Evolutionary conservation across 2,329 filamentous ascomycete species (phyloP), one percentile per base, ranked within the genome.

Genomic region (Amylocarpus encephaloides): DNA sequence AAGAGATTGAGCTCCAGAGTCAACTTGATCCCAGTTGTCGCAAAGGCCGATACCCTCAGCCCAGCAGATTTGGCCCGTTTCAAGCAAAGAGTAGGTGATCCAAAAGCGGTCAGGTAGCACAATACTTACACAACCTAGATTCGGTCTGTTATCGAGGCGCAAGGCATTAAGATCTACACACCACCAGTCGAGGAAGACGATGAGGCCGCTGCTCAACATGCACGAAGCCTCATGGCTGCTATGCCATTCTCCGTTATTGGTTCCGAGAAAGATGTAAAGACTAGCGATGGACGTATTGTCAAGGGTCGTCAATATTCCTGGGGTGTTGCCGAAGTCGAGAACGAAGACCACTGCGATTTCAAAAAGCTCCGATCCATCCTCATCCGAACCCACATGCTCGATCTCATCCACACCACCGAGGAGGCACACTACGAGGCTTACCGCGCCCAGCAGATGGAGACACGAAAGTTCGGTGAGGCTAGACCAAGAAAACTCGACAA

Each of bases 271-370:
- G 94, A 98, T 65, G 93, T 98, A 63, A 95, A 95, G 82, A 95
- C 91, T 49, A 79, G 83, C 64, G 93, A 98, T 66, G 90, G 89
- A 65, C 92, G 92, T 70, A 94, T 95, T 59, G 91, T 97, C 70
- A 98, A 98, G 82, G 93, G 93, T 61, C 90, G 93, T 58, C 94
- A 98, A 73, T 98, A 98, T 75, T 89, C 90, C 49, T 98, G 93
- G 93, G 93, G 93, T 79, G 93, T 98, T 64, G 93, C 93, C 55
- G 93, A 98, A 73, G 93, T 98, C 46, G 93, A 98, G 80, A 98
- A 98, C 69, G 93, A 98, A 75, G 93, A 98, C 69, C 93, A 98
- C 80, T 98, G 93, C 75, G 93, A 98, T 74, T 98, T 98, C 80
- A 98, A 98, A 86, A 98, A 98, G 80, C 86, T 98, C 58, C 91